Evolutionary conservation across 164 flowering plant species (phyloP), one percentile per base, ranked within the genome.

Genomic region (Protea cynaroides): DNA sequence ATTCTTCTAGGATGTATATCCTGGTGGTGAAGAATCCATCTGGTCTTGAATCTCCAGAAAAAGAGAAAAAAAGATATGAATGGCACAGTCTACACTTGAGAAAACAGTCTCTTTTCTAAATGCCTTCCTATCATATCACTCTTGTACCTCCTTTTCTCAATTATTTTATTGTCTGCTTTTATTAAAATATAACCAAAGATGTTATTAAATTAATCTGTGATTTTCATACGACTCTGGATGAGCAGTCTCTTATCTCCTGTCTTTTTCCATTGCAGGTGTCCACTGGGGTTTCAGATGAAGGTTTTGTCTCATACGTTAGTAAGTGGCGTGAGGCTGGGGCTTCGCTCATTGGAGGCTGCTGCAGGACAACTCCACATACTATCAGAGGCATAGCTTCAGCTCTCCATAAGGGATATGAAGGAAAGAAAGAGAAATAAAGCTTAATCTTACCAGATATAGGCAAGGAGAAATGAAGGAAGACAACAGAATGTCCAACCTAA

Each of bases 331-430:
- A 86, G 47, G 84, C 70, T 8, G 96, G 97, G 43, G 96, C 98
- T 59, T 82, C 86, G 7, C 84, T 94, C 21, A 71, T 91, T 8
- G 98, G 98, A 6, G 98, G 97, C 23, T 91, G 96, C 71, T 94
- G 98, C 81, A 78, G 97, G 63, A 94, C 97, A 12, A 91, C 95
- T 34, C 96, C 98, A 7, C 70, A 77, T 46, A 91, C 97, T 5
- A 83, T 94, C 46, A 76, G 74, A 72, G 88, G 79, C 63, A 90
- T 93, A 51, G 57, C 73, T 12, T 76, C 43, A 62, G 72, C 70
- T 34, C 87, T 92, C 11, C 56, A 67, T 50, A 59, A 63, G 57
- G 69, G 47, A 69, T 66, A 70, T 58, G 24, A 1, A 29, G n/a
- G n/a, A n/a, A n/a, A n/a, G n/a, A n/a, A n/a, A n/a, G n/a, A n/a